These are phyloP conservation scores for Polychaeton citri DNA, from an alignment of 2,329 filamentous ascomycete genomes.

Conservation along the genomic window DNA sequence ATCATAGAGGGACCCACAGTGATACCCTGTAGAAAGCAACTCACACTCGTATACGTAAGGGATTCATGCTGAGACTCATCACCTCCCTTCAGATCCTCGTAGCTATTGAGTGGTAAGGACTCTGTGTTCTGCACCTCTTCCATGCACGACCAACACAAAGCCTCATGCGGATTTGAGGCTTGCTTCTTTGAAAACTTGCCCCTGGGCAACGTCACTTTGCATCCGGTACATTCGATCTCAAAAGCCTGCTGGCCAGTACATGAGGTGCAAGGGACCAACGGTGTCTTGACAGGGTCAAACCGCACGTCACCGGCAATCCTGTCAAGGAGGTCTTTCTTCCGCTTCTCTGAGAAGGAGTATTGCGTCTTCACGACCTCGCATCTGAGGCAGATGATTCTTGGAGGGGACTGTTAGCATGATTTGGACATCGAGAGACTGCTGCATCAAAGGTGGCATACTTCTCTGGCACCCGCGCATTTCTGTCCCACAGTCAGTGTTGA, in stretches of 20 bases:
- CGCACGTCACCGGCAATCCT: background rate
- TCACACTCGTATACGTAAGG: no score
- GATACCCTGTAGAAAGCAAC: no score
- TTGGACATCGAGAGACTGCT: no score
- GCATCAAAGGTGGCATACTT: no score
- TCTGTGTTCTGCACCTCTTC: background rate
- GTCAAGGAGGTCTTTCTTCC: background rate
- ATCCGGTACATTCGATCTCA: slow-evolving; percentile 1
- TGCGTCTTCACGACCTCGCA: slow-evolving; percentile 3
- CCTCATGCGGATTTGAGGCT: slow-evolving; percentile 1
- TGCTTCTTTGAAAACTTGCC: slow-evolving; percentile 4
- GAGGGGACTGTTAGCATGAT: no score
- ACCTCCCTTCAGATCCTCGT: no score
- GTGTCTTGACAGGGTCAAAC: background rate
- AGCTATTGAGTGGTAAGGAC: background rate
- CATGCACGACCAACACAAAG: slow-evolving; percentile 1
- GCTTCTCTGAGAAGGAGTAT: background rate
- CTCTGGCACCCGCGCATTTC: no score
- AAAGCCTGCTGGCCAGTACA: background rate
- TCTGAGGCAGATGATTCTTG: slow-evolving; percentile 3
- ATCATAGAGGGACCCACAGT: no score
- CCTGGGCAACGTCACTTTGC: slow-evolving; percentile 3
- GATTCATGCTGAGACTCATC: no score
- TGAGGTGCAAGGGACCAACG: background rate
- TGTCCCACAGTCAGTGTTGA: no score